A percentile compares a stretch with the other conserved stretches of the same genome.
phyloP scores from a whole-genome alignment of 805 yeast species.

The Lipomyces orientalis region DNA sequence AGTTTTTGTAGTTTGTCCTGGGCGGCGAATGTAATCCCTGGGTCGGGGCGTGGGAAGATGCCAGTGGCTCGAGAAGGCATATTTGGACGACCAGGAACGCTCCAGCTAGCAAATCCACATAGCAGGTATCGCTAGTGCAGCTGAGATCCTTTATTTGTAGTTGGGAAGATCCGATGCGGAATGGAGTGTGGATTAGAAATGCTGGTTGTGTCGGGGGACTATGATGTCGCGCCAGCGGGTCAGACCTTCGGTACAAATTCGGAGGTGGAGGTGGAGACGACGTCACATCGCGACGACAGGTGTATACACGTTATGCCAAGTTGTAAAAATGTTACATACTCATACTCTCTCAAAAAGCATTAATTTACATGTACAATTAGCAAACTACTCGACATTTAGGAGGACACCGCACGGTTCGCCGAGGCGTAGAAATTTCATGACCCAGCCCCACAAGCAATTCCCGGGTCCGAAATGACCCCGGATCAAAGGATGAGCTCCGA shows the following conservation, averaged over 20 bases:
- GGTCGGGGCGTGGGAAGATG: constrained; percentile 2
- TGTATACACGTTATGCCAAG: neutral
- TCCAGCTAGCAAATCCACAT: neutral
- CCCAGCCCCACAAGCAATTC: neutral
- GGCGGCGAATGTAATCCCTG: constrained; percentile 57
- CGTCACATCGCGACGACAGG: neutral
- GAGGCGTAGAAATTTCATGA: neutral
- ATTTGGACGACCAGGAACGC: neutral
- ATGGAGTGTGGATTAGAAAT: neutral
- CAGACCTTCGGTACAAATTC: neutral
- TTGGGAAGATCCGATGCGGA: neutral
- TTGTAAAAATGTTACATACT: neutral
- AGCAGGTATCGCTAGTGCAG: neutral
- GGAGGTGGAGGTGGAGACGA: neutral
- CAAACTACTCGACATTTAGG: too few relatives aligned
- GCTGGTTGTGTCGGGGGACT: too few relatives aligned
- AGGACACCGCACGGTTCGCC: too few relatives aligned
- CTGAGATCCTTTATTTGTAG: neutral
- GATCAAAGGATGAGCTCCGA: neutral
- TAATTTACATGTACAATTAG: too few relatives aligned
- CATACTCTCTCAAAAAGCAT: neutral
- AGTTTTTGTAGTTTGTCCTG: constrained; percentile 67
- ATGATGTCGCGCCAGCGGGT: neutral
- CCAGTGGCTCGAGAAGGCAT: constrained; percentile 4
- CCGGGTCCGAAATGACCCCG: neutral